These are phyloP conservation scores for Alternaria angustiovoidea DNA, from an alignment of 2,329 filamentous ascomycete species.

Conservation along the genomic window DNA sequence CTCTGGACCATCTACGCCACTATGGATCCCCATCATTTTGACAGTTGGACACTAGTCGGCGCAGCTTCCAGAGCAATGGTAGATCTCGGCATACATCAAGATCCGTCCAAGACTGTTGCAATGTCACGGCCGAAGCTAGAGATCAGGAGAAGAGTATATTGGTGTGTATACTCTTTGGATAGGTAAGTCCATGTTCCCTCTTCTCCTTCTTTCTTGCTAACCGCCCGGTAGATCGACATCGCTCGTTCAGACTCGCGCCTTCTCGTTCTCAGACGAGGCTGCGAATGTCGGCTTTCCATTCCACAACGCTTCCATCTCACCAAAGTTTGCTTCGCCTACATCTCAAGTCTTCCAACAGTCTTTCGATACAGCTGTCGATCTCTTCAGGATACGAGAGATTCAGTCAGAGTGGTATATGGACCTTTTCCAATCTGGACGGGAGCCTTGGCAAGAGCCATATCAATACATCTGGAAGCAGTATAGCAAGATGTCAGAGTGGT, in stretches of 20 bases:
- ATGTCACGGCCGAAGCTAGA: constrained; percentile 76
- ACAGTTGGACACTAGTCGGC: constrained; percentile 92
- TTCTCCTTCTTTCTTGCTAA: background rate
- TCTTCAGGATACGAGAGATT: constrained; percentile 83
- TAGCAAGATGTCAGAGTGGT: constrained; percentile 81
- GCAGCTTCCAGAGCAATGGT: constrained; percentile 87
- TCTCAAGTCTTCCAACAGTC: constrained; percentile 63
- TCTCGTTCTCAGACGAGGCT: constrained; percentile 92
- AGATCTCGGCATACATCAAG: constrained; percentile 92
- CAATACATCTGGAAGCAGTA: constrained; percentile 80
- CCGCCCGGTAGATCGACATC: constrained; percentile 73
- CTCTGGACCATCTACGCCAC: constrained; percentile 89
- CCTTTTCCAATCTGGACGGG: constrained; percentile 79
- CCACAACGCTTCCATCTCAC: constrained; percentile 45
- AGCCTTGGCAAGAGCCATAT: constrained; percentile 72
- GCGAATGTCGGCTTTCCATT: constrained; percentile 81
- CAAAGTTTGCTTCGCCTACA: constrained; percentile 57
- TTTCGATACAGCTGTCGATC: constrained; percentile 74
- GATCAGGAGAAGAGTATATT: constrained; percentile 82
- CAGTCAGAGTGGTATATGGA: constrained; percentile 92
- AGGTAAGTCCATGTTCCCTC: constrained; percentile 60
- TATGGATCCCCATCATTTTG: constrained; percentile 88
- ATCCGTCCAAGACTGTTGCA: constrained; percentile 75
- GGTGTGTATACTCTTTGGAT: constrained; percentile 89
- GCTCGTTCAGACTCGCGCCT: constrained; percentile 84